These are phyloP conservation scores for Suhomyces vadensis DNA, from an alignment of 805 yeast genomes.

Conservation along the genomic window DNA sequence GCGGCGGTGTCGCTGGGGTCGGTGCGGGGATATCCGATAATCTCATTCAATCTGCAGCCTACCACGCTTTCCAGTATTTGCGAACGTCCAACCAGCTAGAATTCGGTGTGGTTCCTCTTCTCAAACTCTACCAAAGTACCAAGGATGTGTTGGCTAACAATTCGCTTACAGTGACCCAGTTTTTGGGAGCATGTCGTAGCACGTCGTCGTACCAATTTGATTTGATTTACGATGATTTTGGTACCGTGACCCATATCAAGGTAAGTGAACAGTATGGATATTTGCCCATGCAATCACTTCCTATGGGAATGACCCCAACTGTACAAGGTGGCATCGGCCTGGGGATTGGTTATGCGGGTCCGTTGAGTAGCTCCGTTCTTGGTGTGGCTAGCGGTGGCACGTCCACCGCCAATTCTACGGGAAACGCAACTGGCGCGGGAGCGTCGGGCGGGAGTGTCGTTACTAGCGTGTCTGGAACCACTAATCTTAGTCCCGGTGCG, in stretches of 20 bases:
- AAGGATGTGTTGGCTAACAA: slow-evolving; percentile 28
- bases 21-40: slow-evolving; percentile 1
- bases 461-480: too few species aligned
- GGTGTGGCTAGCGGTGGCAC: too few species aligned
- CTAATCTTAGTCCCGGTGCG: too few species aligned
- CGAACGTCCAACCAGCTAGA: slow-evolving; percentile 38
- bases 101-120: slow-evolving; percentile 37
- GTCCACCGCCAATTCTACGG: too few species aligned
- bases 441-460: too few species aligned
- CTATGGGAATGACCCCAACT: background rate
- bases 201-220: slow-evolving; percentile 39
- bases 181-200: slow-evolving; percentile 27
- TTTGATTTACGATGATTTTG: slow-evolving; percentile 46
- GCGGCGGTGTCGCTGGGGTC: background rate
- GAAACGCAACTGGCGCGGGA: too few species aligned
- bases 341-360: too few species aligned
- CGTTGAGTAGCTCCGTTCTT: too few species aligned
- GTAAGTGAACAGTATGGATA: slow-evolving; percentile 13
- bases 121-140: slow-evolving; percentile 34
- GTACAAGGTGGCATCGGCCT: background rate
- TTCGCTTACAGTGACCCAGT: slow-evolving; percentile 32
- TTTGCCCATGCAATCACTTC: background rate
- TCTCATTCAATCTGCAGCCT: slow-evolving; percentile 44
- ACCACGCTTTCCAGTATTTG: slow-evolving; percentile 39
- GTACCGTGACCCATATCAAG: slow-evolving; percentile 46